Base-by-base conservation (phyloP, 2,329 filamentous ascomycete species). In the Diaporthe sp. region DNA sequence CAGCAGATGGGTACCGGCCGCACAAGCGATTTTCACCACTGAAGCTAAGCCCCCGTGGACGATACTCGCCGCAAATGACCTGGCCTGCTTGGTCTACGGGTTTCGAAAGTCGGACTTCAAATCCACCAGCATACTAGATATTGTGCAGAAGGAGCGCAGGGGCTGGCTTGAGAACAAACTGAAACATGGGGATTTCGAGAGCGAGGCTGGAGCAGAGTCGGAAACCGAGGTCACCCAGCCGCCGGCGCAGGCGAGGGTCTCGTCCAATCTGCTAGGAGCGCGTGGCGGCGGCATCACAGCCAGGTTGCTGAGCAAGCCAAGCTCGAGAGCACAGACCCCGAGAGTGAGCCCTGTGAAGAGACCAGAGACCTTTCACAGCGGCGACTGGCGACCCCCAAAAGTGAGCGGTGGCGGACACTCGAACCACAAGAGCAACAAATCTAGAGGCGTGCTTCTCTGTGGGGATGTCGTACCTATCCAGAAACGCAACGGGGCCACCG, bases 401-500 rank as follows among this genome's bases (percentile, higher is more conserved):
- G 85, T 91, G 37, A 76, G 65, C 42, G 70, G 75, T 9, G 75
- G 65, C 70, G 82, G 88, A 15, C 82, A 86, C 39, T 83, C 86
- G 78, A 89, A 95, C 78, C 93, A 96, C 79, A 88, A 91, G 70
- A 91, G 89, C 77, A 93, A 90, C 79, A 95, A 94, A 63, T 81
- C 80, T 63, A 80, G 80, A 66, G 96, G 96, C 4, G 97, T 99
- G 35, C 84, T 99, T 70, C 88, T 99, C 1, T 99, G 97, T 78
- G 97, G 97, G 56, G 97, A 99, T 82, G 96, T 99, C n/a, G 95
- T 99, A 25, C 97, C 97, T 0, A 99, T 99, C 75, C 94, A 96
- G 82, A 99, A 98, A 84, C 92, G 97, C 75, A 98, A 99, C 79
- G 97, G 97, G 5, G 91, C 93, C 15, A 96, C 93, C 6, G 97